Conservation (phyloP, 805 yeast genomes). For the Starmera dryadoides region DNA sequence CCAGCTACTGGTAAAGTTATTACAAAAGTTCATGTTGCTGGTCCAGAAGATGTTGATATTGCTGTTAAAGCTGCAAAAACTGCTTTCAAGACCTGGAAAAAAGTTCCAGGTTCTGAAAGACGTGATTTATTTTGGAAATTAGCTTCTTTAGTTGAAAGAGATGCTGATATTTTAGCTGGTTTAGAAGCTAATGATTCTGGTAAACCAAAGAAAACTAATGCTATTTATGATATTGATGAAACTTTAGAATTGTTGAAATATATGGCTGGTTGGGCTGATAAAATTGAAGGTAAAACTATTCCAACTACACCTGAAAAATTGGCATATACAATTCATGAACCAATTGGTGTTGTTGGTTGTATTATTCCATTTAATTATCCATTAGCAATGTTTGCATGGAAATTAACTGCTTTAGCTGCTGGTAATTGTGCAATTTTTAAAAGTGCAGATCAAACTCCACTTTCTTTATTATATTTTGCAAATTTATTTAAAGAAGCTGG, state of each 20-base stretch:
- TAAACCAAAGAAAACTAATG: conserved; percentile 44
- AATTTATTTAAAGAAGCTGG: conserved; percentile 36
- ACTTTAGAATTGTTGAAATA: conserved; percentile 51
- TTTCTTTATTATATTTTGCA: conserved; percentile 36
- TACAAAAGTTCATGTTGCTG: conserved; percentile 44
- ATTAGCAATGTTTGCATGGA: conserved; percentile 43
- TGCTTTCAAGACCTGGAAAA: conserved; percentile 46
- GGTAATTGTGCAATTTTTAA: conserved; percentile 42
- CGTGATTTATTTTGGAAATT: conserved; percentile 40
- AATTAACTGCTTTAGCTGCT: conserved; percentile 39
- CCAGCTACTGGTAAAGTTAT: conserved; percentile 50
- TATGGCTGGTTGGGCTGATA: conserved; percentile 73
- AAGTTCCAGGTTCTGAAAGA: conserved; percentile 37
- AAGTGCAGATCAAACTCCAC: conserved; percentile 43
- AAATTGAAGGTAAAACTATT: conserved; percentile 55
- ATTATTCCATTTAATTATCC: conserved; percentile 50
- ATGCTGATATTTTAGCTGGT: conserved; percentile 43
- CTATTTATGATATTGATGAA: conserved; percentile 53
- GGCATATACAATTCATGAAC: conserved; percentile 46
- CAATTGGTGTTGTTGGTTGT: conserved; percentile 45
- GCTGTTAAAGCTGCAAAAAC: conserved; percentile 47
- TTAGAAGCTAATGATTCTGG: conserved; percentile 57
- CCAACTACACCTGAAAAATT: conserved; percentile 51
- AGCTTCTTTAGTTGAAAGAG: conserved; percentile 40
- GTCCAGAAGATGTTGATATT: conserved; percentile 41